phyloP scores from a whole-genome alignment of 495 filamentous ascomycete genomes.

The Filosporella fistucella region DNA sequence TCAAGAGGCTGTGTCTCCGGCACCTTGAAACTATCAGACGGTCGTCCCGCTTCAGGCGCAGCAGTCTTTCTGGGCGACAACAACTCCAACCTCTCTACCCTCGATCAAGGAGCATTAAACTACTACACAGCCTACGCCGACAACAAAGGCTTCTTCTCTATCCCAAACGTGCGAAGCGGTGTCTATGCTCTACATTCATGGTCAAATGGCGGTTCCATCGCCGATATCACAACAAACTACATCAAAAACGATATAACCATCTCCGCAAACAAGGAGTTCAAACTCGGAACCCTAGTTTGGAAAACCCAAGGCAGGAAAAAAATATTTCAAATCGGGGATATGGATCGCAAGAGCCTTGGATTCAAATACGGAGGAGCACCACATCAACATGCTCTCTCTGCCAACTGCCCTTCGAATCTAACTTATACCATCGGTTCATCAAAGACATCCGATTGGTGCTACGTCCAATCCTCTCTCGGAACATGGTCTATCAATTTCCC shows the following conservation, averaged over 20 bases:
- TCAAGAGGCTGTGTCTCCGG: conserved; percentile 32
- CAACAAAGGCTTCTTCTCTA: conserved; percentile 27
- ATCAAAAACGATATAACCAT: conserved; percentile 29
- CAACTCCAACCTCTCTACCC: conserved; percentile 24
- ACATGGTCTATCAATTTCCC: conserved; percentile 31
- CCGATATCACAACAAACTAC: conserved; percentile 31
- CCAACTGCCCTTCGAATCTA: conserved; percentile 29
- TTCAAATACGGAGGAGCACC: conserved; percentile 32
- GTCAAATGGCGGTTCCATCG: conserved; percentile 32
- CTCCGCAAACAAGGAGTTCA: conserved; percentile 19
- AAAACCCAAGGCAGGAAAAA: conserved; percentile 18
- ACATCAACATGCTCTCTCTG: conserved; percentile 29
- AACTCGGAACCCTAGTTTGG: conserved; percentile 28
- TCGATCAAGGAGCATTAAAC: conserved; percentile 33
- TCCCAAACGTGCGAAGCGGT: conserved; percentile 30
- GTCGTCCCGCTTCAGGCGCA: conserved; percentile 32
- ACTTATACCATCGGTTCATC: conserved; percentile 29
- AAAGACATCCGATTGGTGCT: conserved; percentile 30
- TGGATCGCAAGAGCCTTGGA: conserved; percentile 33
- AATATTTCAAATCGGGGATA: conserved; percentile 35
- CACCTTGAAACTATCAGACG: conserved; percentile 30
- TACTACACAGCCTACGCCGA: conserved; percentile 36
- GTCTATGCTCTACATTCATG: conserved; percentile 36
- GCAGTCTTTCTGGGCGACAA: conserved; percentile 37
- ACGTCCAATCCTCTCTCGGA: conserved; percentile 31